These are phyloP conservation scores for Syzygium aqueum DNA, from an alignment of 345 rosid species.

Conservation along the genomic window DNA sequence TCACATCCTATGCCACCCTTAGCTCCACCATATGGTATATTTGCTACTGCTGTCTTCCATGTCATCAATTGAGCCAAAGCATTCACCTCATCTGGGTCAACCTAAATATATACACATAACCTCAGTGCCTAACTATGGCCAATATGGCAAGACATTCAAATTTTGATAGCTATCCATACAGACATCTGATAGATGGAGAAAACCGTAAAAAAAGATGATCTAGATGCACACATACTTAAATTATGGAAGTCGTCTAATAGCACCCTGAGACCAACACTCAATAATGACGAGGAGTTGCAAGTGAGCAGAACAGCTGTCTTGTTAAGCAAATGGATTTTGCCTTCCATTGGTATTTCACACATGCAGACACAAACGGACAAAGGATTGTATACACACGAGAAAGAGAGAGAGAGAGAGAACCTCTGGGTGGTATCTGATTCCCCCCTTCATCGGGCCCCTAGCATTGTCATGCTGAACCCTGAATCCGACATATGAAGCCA, in stretches of 20 bases:
- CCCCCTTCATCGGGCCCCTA: constrained; percentile 99
- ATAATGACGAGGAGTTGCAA: background rate
- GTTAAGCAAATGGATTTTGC: background rate
- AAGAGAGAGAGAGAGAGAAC: constrained; percentile 15
- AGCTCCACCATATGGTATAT: constrained; percentile 94
- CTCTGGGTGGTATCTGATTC: constrained; percentile 98
- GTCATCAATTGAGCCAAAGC: constrained; percentile 97
- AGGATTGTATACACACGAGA: background rate
- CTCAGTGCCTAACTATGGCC: background rate
- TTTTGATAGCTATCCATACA: background rate
- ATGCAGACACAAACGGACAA: background rate
- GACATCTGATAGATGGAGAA: background rate
- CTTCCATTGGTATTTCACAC: background rate
- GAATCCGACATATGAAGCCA: constrained; percentile 89
- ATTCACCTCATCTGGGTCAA: constrained; percentile 95
- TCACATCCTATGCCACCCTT: constrained; percentile 95
- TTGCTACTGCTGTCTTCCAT: constrained; percentile 97
- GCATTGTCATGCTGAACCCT: constrained; percentile 97
- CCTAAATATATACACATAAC: constrained; percentile 26
- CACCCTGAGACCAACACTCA: background rate
- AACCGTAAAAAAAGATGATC: background rate
- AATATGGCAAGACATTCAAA: background rate
- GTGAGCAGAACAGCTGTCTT: background rate
- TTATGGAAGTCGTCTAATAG: background rate
- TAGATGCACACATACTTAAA: background rate